A percentile compares a stretch with the other conserved stretches of the same genome.
phyloP scores from a whole-genome alignment of 2,329 filamentous ascomycete species.

The Orbilia oligospora region DNA sequence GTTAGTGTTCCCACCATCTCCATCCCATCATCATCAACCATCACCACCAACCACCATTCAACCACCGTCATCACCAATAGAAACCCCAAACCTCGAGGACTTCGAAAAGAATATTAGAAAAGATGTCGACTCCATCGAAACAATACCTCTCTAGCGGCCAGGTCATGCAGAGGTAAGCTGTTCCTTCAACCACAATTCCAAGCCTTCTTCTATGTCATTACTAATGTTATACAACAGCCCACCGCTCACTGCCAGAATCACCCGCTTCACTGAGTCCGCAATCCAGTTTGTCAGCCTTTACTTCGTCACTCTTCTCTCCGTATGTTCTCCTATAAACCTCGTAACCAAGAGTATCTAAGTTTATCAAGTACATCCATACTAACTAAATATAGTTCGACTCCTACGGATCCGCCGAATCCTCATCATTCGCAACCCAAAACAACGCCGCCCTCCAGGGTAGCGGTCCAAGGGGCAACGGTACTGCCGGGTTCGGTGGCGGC shows the following conservation, averaged over 20 bases:
- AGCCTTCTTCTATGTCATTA: not conserved
- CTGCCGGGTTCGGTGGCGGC: conserved; percentile 8
- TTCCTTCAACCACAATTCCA: not conserved
- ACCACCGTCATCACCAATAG: not conserved
- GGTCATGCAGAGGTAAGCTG: conserved; percentile 36
- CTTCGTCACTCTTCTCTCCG: conserved; percentile 55
- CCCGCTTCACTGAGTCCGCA: conserved; percentile 52
- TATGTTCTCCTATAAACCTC: conserved; percentile 12
- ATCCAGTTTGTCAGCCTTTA: conserved; percentile 59
- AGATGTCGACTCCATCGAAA: conserved; percentile 26
- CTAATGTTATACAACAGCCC: conserved; percentile 40
- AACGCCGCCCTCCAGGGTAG: conserved; percentile 47
- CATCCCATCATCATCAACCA: conserved; percentile 15
- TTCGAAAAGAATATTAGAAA: not conserved
- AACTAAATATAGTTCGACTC: conserved; percentile 52
- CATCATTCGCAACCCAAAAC: conserved; percentile 55
- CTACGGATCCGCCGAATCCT: conserved; percentile 48
- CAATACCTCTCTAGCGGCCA: conserved; percentile 52
- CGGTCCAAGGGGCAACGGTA: not conserved
- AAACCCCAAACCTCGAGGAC: not conserved
- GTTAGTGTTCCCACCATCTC: not conserved
- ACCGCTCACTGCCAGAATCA: conserved; percentile 48
- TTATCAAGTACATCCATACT: not conserved
- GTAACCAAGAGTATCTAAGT: not conserved
- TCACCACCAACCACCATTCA: conserved; percentile 7